Conservation (phyloP, 192 early-diverging fungal genomes). For the Umbelopsis sp. region DNA sequence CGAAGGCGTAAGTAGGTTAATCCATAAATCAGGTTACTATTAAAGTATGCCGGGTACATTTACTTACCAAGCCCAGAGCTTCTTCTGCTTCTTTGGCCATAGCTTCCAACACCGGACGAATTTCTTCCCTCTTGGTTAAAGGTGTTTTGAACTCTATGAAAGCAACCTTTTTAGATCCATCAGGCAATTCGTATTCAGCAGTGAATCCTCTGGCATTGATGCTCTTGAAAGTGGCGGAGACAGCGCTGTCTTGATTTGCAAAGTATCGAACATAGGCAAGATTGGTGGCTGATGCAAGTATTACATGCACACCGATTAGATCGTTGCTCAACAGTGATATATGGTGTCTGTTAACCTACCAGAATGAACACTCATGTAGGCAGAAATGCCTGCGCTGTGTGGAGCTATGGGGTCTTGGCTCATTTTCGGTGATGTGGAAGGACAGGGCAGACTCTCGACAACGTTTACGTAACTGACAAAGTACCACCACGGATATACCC, state of each 20-base stretch:
- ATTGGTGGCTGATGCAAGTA: conserved; percentile 26
- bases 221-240: conserved; percentile 38
- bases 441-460: neutral
- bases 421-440: conserved; percentile 6
- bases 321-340: neutral
- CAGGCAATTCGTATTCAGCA: conserved; percentile 12
- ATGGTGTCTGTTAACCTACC: neutral
- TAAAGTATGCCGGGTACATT: neutral
- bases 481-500: too few species aligned
- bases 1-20: neutral
- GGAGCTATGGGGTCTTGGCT: conserved; percentile 37
- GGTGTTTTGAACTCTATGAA: conserved; percentile 32
- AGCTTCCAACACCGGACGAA: conserved; percentile 40
- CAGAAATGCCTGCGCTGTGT: conserved; percentile 29
- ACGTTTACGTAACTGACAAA: neutral
- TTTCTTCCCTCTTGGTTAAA: conserved; percentile 40
- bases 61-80: conserved; percentile 42
- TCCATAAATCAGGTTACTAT: neutral
- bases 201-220: conserved; percentile 38
- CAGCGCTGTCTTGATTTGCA: conserved; percentile 29
- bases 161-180: conserved; percentile 28
- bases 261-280: conserved; percentile 45
- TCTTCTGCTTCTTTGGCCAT: conserved; percentile 52
- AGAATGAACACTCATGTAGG: conserved; percentile 45
- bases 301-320: neutral